A percentile compares a stretch with the other conserved stretches of the same genome.
These are phyloP conservation scores for Tuber borchii DNA, from an alignment of 495 filamentous ascomycete species.

Conservation along the genomic window DNA sequence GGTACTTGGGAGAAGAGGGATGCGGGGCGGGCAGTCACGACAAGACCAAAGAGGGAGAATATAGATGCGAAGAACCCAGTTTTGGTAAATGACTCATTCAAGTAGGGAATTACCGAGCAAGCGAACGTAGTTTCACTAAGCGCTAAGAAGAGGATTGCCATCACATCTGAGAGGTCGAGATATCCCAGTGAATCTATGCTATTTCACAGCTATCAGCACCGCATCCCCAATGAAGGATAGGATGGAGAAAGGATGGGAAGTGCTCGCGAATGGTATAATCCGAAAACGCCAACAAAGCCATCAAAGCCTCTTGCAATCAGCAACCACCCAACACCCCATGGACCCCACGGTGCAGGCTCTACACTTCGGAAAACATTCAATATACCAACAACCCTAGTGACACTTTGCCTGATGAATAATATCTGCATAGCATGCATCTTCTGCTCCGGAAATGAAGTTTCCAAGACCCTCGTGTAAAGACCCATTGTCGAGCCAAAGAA, in stretches of 20 bases:
- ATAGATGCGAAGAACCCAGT: conserved; percentile 69
- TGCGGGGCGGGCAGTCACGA: conserved; percentile 73
- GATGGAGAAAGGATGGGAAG: background rate
- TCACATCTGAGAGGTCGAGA: conserved; percentile 82
- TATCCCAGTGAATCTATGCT: conserved; percentile 68
- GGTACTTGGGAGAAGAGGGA: conserved; percentile 50
- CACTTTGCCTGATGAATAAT: conserved; percentile 74
- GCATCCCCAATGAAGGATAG: background rate
- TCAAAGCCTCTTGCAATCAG: conserved; percentile 62
- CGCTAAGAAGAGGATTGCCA: conserved; percentile 83
- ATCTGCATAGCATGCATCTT: conserved; percentile 84
- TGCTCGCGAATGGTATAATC: conserved; percentile 57
- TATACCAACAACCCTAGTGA: conserved; percentile 60
- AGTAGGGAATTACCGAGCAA: conserved; percentile 65
- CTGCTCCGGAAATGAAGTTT: conserved; percentile 54
- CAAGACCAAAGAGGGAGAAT: conserved; percentile 70
- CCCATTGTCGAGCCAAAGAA: conserved; percentile 88
- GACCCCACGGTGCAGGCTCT: conserved; percentile 65
- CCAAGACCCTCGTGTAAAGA: conserved; percentile 69
- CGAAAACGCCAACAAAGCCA: conserved; percentile 83
- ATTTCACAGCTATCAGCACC: conserved; percentile 11
- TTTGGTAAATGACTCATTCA: conserved; percentile 69
- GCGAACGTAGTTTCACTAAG: conserved; percentile 77
- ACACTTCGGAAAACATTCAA: conserved; percentile 72
- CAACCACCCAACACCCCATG: conserved; percentile 56